Percentiles rank a stretch among this genome's conserved stretches.
These are phyloP conservation scores for Pleurozium schreberi DNA, from an alignment of 225 moss, liverwort and hornwort genomes.

Conservation along the genomic window DNA sequence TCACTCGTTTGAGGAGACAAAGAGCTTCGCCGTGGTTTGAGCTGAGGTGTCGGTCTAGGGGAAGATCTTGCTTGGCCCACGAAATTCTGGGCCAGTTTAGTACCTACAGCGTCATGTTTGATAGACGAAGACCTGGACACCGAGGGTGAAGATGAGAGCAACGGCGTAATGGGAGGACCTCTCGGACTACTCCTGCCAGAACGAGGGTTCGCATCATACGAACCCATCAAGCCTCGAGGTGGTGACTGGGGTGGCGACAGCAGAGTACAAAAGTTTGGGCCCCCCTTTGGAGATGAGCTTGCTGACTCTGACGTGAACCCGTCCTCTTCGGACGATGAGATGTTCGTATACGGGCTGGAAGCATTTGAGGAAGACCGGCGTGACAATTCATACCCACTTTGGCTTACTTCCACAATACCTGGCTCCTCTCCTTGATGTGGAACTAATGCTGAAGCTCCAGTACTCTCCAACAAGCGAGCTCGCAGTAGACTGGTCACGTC, in stretches of 20 bases:
- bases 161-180: slow-evolving; percentile 9
- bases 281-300: slow-evolving; percentile 20
- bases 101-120: background rate
- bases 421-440: background rate
- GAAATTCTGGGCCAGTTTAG: background rate
- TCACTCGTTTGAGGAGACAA: background rate
- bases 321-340: slow-evolving; percentile 9
- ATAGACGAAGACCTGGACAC: slow-evolving; percentile 12
- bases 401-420: background rate
- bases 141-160: slow-evolving; percentile 30
- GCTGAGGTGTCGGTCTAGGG: background rate
- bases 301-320: slow-evolving; percentile 25
- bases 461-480: slow-evolving; percentile 10
- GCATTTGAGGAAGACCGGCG: background rate
- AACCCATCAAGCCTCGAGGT: slow-evolving; percentile 18
- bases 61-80: background rate
- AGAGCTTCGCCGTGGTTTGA: background rate
- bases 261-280: slow-evolving; percentile 9
- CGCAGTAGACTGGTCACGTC: slow-evolving; percentile 1
- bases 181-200: background rate
- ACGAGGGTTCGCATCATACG: background rate
- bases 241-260: slow-evolving; percentile 35
- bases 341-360: slow-evolving; percentile 27
- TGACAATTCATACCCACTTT: background rate
- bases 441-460: background rate